Evolutionary conservation across 257 asterid genomes (phyloP).

Genomic region (Hygrophila difformis): DNA sequence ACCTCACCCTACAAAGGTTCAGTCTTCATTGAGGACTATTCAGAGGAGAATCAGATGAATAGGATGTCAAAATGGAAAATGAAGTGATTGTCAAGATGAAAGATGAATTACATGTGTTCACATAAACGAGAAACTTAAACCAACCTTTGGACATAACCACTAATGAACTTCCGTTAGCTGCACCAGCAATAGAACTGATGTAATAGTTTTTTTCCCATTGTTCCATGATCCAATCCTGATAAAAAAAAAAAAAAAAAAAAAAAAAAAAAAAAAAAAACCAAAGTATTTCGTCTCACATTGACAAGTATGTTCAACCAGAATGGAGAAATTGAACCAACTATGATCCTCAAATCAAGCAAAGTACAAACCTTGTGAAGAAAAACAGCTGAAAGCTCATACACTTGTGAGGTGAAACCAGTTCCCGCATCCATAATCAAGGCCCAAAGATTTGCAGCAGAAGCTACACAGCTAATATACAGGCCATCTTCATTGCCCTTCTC

Average conservation of each 20-base stretch:
- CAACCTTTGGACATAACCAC: slow-evolving; percentile 96
- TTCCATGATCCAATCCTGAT: slow-evolving; percentile 98
- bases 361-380: slow-evolving; percentile 79
- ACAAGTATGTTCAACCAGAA: slow-evolving; percentile 1
- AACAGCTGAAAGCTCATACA: slow-evolving; percentile 82
- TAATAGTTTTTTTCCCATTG: slow-evolving; percentile 96
- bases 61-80: neutral
- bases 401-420: slow-evolving; percentile 81
- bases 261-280: neutral
- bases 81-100: neutral
- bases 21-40: no score
- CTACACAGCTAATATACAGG: slow-evolving; percentile 83
- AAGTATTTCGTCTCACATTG: no score
- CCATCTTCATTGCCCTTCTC: slow-evolving; percentile 97
- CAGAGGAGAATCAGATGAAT: no score
- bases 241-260: neutral
- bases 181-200: slow-evolving; percentile 97
- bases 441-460: slow-evolving; percentile 89
- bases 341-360: neutral
- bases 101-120: neutral
- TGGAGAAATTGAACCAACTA: neutral
- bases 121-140: neutral
- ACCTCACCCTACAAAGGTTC: no score
- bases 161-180: slow-evolving; percentile 75
- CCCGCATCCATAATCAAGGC: slow-evolving; percentile 99